Conservation (phyloP, 1,284 basidiomycete genomes). For the Sphaerobolus stellatus region DNA sequence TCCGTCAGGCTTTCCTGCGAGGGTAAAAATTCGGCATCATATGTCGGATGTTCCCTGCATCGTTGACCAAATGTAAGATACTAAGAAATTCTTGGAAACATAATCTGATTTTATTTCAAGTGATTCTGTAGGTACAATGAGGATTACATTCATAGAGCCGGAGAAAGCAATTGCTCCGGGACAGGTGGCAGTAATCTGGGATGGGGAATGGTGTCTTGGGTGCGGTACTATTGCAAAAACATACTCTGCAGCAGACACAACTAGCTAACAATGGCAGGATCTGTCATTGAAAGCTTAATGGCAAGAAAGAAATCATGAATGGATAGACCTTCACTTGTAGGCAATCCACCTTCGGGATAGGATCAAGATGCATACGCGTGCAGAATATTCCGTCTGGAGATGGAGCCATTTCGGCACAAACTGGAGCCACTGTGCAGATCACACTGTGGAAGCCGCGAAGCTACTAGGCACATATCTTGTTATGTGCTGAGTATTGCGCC, state of each 20-base stretch:
- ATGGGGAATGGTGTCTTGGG: conserved; percentile 76
- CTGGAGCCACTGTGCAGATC: no score
- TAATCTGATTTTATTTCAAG: neutral
- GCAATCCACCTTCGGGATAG: no score
- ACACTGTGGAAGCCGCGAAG: no score
- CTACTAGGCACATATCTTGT: no score
- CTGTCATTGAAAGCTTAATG: no score
- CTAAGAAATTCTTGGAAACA: neutral
- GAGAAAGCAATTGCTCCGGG: conserved; percentile 76
- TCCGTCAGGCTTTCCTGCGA: conserved; percentile 45
- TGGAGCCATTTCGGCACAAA: no score
- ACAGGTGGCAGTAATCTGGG: conserved; percentile 77
- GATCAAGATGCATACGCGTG: no score
- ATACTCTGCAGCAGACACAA: neutral
- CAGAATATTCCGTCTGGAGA: no score
- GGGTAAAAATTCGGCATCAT: conserved; percentile 72
- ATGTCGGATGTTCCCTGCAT: conserved; percentile 58
- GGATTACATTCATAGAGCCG: conserved; percentile 55
- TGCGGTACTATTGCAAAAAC: conserved; percentile 63
- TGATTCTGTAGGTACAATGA: conserved; percentile 26
- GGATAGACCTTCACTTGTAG: no score
- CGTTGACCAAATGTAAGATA: conserved; percentile 36
- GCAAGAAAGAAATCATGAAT: no score
- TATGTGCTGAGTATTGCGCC: no score
- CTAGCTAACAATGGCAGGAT: neutral